phyloP scores from a whole-genome alignment of 2,329 filamentous ascomycete genomes.

The Talaromyces atroroseus region DNA sequence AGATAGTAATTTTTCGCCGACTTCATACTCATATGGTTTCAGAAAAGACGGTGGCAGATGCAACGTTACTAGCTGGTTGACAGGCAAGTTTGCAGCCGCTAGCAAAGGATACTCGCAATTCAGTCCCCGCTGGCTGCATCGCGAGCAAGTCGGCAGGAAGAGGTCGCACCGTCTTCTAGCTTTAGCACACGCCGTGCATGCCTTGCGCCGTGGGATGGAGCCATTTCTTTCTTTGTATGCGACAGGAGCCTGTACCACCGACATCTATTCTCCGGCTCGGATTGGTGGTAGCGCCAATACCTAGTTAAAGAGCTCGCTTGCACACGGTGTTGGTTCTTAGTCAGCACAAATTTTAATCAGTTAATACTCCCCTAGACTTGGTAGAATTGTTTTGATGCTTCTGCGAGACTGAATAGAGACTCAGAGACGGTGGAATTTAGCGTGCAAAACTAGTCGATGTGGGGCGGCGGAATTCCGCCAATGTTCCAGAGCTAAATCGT shows the following conservation, averaged over 20 bases:
- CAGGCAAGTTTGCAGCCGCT: slow-evolving; percentile 9
- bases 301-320: neutral
- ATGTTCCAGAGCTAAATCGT: neutral
- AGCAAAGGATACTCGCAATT: slow-evolving; percentile 43
- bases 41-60: neutral
- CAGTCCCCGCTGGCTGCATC: slow-evolving; percentile 47
- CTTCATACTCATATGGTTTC: neutral
- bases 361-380: neutral
- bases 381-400: neutral
- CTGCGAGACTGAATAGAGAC: neutral
- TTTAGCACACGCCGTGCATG: slow-evolving; percentile 53
- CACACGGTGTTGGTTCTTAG: neutral
- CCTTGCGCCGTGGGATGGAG: slow-evolving; percentile 46
- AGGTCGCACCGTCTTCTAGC: slow-evolving; percentile 55
- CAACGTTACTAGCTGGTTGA: neutral
- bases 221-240: slow-evolving; percentile 36
- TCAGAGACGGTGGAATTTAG: neutral
- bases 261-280: neutral
- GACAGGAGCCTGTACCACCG: slow-evolving; percentile 2
- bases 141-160: slow-evolving; percentile 46
- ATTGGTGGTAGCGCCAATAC: neutral
- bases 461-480: slow-evolving; percentile 12
- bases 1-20: neutral
- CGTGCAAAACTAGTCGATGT: neutral
- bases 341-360: too few species aligned